Evolutionary conservation across 2,329 filamentous ascomycete species (phyloP), one percentile per base, ranked within the genome.

Genomic region (Penicillium sp.): DNA sequence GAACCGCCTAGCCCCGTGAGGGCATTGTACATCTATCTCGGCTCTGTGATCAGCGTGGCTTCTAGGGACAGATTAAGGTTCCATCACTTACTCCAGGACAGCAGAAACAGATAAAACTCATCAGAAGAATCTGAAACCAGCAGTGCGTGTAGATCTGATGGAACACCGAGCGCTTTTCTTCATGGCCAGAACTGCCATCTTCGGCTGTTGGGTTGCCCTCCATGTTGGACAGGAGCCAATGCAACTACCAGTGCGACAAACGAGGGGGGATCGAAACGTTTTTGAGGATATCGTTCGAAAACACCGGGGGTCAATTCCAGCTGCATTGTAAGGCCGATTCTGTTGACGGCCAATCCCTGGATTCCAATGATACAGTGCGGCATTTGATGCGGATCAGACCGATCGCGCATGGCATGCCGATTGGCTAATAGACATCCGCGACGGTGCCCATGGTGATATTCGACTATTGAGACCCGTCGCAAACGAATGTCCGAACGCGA

Each of bases 21-120:
- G 7, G 71, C 70, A 59, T 74, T 74, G 56, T 71, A 74, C 70
- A 74, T 73, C 69, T 72, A 33, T n/a, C n/a, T n/a, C n/a, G n/a
- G n/a, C n/a, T n/a, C n/a, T n/a, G n/a, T n/a, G n/a, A n/a, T n/a
- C n/a, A n/a, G n/a, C n/a, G n/a, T n/a, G n/a, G n/a, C n/a, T n/a
- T n/a, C n/a, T n/a, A n/a, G n/a, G n/a, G n/a, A n/a, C n/a, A n/a
- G n/a, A n/a, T n/a, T n/a, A 30, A 7, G 5, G 20, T 31, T 20
- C 39, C 16, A 3, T 17, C 1, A 35, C 49, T 26, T 19, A 54
- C 37, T 3, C 64, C 70, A 35, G 70, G 71, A 21, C 70, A 65
- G 38, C 71, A 75, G 50, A 75, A 74, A 48, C 69, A 74, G 36
- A 75, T 74, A 34, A 74, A 60, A 53, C 69, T 71, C 41, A 75